phyloP scores from a whole-genome alignment of 2,329 filamentous ascomycete species.

The Diaporthe batatas region DNA sequence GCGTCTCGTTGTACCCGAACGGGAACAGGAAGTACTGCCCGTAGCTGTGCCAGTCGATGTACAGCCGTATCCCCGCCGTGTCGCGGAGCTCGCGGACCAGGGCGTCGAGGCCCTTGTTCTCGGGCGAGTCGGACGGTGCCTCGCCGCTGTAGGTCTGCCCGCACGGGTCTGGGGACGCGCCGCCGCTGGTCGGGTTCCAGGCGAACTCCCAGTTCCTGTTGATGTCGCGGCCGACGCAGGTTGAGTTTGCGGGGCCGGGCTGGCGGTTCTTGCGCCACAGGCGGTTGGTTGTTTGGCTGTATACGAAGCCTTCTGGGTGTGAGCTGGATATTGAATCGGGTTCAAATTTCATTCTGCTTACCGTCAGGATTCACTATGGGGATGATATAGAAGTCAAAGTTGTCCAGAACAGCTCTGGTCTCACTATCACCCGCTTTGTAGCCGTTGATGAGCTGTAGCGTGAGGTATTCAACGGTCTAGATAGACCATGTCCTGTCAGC shows the following conservation, averaged over 20 bases:
- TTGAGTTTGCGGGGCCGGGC: constrained; percentile 47
- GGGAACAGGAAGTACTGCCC: constrained; percentile 64
- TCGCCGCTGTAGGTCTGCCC: constrained; percentile 62
- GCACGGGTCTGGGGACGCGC: constrained; percentile 66
- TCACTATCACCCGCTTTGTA: constrained; percentile 16
- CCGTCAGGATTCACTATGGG: constrained; percentile 74
- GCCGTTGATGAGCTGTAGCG: constrained; percentile 18
- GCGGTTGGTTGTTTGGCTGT: constrained; percentile 66
- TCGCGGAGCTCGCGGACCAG: constrained; percentile 48
- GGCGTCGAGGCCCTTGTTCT: constrained; percentile 62
- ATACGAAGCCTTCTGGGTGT: constrained; percentile 64
- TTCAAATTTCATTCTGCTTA: constrained; percentile 45
- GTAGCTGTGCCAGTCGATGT: constrained; percentile 60
- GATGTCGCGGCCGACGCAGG: constrained; percentile 63
- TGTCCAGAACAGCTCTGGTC: constrained; percentile 59
- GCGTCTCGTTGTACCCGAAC: constrained; percentile 71
- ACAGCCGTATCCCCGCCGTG: constrained; percentile 53
- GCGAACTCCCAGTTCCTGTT: constrained; percentile 65
- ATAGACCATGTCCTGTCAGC: constrained; percentile 45
- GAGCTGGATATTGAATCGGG: background rate
- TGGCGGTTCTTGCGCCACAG: constrained; percentile 73
- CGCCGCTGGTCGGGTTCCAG: constrained; percentile 53
- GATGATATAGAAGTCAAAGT: constrained; percentile 76
- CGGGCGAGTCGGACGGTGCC: constrained; percentile 58
- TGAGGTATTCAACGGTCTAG: constrained; percentile 12